Evolutionary conservation across 78 protist species (phyloP).

Genomic region (Polysphondylium violaceum): DNA sequence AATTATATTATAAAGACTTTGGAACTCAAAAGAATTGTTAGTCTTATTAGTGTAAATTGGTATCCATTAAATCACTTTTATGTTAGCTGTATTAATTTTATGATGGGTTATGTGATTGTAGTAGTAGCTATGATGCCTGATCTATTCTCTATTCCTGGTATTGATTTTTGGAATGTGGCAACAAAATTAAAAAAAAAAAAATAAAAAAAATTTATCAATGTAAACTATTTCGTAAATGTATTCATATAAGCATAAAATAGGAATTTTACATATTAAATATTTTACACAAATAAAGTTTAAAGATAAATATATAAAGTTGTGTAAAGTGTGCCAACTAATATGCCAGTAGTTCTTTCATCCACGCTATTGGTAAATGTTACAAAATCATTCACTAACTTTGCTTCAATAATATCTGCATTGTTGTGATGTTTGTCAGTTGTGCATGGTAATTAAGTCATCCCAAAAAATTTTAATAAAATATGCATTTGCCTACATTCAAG

Average conservation of each 20-base stretch:
- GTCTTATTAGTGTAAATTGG: slow-evolving; percentile 62
- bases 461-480: too few species aligned
- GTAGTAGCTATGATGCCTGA: slow-evolving; percentile 78
- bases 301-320: too few species aligned
- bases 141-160: slow-evolving; percentile 36
- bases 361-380: too few species aligned
- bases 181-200: not conserved
- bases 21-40: slow-evolving; percentile 23
- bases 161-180: slow-evolving; percentile 31
- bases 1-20: slow-evolving; percentile 21
- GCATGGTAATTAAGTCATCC: too few species aligned
- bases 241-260: not conserved
- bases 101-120: slow-evolving; percentile 78
- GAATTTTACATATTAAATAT: too few species aligned
- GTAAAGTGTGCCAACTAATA: too few species aligned
- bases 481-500: too few species aligned
- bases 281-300: too few species aligned
- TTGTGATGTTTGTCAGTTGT: too few species aligned
- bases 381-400: too few species aligned
- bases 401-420: too few species aligned
- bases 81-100: slow-evolving; percentile 49
- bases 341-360: too few species aligned
- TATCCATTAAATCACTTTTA: slow-evolving; percentile 62
- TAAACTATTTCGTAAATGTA: not conserved
- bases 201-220: not conserved